Conservation (phyloP, 2,329 filamentous ascomycete species). For the Chalaropsis ovoidea region DNA sequence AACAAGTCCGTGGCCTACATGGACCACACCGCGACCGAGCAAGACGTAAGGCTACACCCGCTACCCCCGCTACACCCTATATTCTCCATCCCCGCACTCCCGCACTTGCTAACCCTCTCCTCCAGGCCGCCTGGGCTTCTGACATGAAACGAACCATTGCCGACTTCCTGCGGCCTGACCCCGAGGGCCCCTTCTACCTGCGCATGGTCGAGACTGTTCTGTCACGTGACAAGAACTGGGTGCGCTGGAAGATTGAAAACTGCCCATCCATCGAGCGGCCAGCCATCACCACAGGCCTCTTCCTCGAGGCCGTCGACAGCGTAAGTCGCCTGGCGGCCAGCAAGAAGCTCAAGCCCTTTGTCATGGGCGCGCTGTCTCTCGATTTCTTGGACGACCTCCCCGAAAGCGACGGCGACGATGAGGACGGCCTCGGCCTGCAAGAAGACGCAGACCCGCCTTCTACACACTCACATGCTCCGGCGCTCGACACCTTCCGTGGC, state of each 20-base stretch:
- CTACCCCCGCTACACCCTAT: not conserved
- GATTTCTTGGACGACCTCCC: conserved; percentile 58
- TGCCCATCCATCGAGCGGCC: conserved; percentile 78
- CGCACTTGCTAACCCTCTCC: conserved; percentile 26
- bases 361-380: conserved; percentile 64
- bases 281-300: conserved; percentile 57
- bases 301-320: conserved; percentile 56
- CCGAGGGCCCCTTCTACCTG: conserved; percentile 85
- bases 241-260: conserved; percentile 92
- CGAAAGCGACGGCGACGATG: conserved; percentile 32
- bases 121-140: conserved; percentile 65
- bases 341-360: conserved; percentile 57
- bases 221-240: conserved; percentile 95
- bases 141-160: conserved; percentile 70
- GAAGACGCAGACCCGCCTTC: not conserved
- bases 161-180: conserved; percentile 67
- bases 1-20: conserved; percentile 84
- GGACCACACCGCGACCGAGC: conserved; percentile 63
- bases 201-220: conserved; percentile 95
- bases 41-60: conserved; percentile 55
- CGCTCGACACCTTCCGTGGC: conserved; percentile 45
- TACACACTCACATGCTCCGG: not conserved
- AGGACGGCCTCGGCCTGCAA: not conserved
- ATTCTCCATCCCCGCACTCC: no score
- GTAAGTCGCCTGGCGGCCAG: conserved; percentile 57